Base-by-base conservation (phyloP, 2,329 filamentous ascomycete species). In the Fusarium albidum region DNA sequence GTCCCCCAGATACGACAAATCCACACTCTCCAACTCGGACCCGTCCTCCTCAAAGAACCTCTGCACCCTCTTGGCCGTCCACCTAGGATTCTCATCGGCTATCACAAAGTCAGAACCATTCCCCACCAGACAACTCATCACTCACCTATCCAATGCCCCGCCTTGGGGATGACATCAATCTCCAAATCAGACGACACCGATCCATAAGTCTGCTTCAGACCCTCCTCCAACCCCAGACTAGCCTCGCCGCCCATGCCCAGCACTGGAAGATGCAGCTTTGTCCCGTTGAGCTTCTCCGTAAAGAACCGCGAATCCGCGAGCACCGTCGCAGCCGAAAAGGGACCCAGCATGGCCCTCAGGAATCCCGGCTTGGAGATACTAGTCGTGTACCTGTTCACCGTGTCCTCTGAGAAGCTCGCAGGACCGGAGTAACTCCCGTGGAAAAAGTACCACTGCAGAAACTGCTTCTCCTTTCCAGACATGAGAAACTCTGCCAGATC, bases 401-500 rank as follows among this genome's bases (percentile, higher is more conserved):
- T 71, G 11, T 77, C 75, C 31, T 74, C 69, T 2, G 69, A 69
- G 11, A 79, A 69, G 1, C 70, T 65, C 28, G 70, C 61, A 2
- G 63, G 63, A 1, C 77, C 77, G 0, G 74, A 72, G 55, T 79
- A 80, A 14, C 69, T 73, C 0, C 67, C 68, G 28, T 80, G 77
- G 50, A 67, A 79, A 49, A 79, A 79, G 42, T 79, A 80, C 78
- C 77, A 79, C 13, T 70, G 57, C 1, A 79, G 61, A 55, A 79
- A 73, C 51, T 77, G 66, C 52, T 67, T 73, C 57, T 79, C 77
- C 2, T 70, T 69, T 0, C 74, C 77, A 0, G 61, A 61, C 52
- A 80, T 76, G 49, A 81, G 74, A 49, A 75, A 80, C 46, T 78
- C 71, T 0, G 79, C 78, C 3, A 76, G 67, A 18, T 81, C 79